These are phyloP conservation scores for Pseudogymnoascus sp. DNA, from an alignment of 2,329 filamentous ascomycete genomes.

Conservation along the genomic window DNA sequence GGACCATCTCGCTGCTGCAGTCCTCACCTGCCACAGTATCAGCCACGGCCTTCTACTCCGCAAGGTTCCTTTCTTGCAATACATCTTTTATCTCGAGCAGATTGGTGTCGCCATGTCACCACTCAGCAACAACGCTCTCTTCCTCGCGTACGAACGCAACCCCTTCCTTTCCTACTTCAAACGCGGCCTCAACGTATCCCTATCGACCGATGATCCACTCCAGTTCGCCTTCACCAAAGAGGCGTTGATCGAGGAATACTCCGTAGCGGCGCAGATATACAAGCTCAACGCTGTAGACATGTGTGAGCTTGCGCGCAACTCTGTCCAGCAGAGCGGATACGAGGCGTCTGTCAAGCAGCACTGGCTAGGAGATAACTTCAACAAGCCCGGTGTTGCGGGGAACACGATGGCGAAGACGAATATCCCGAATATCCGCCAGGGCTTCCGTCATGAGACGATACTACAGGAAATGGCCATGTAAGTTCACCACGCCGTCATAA, in stretches of 20 bases:
- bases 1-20: constrained; percentile 86
- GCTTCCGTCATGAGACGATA: constrained; percentile 81
- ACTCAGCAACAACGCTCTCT: constrained; percentile 92
- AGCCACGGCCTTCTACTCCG: constrained; percentile 87
- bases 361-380: constrained; percentile 77
- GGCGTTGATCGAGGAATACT: constrained; percentile 95
- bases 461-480: constrained; percentile 78
- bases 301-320: constrained; percentile 96
- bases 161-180: constrained; percentile 95
- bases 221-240: constrained; percentile 99
- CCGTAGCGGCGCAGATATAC: constrained; percentile 96
- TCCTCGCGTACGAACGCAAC: constrained; percentile 93
- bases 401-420: constrained; percentile 96
- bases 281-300: constrained; percentile 95
- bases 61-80: constrained; percentile 90
- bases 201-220: constrained; percentile 92
- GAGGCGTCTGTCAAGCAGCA: constrained; percentile 81
- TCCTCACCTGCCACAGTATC: constrained; percentile 92
- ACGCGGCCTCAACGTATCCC: constrained; percentile 85
- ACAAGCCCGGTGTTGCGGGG: constrained; percentile 68
- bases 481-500: constrained; percentile 29
- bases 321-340: constrained; percentile 89
- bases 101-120: constrained; percentile 99
- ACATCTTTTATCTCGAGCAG: constrained; percentile 95
- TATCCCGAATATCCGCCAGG: constrained; percentile 84